phyloP scores from a whole-genome alignment of 2,329 filamentous ascomycete genomes.

The Exophiala aquamarina region DNA sequence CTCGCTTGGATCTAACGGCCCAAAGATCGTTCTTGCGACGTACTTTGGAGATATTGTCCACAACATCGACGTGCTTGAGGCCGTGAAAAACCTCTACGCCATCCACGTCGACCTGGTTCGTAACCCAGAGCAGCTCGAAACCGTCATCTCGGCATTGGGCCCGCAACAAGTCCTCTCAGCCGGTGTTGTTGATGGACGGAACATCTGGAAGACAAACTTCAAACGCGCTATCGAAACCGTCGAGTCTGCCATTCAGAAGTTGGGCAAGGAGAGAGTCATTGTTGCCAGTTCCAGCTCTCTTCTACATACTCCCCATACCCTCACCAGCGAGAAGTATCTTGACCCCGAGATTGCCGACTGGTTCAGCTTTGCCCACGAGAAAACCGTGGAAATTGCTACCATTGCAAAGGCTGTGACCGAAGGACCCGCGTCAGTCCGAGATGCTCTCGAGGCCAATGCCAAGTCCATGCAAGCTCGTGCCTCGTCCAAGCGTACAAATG shows the following conservation, averaged over 20 bases:
- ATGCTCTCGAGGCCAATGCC: conserved; percentile 93
- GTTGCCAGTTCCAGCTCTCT: conserved; percentile 96
- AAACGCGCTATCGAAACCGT: conserved; percentile 89
- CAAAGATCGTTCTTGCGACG: conserved; percentile 86
- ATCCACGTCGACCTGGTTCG: conserved; percentile 96
- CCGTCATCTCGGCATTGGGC: conserved; percentile 78
- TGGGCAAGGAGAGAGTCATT: conserved; percentile 96
- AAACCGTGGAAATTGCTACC: conserved; percentile 83
- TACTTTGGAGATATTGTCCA: conserved; percentile 99
- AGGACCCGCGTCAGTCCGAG: conserved; percentile 79
- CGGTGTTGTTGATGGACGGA: conserved; percentile 96
- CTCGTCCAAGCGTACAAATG: conserved; percentile 91
- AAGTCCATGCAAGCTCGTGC: conserved; percentile 90
- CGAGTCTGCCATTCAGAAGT: conserved; percentile 87
- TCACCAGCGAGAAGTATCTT: conserved; percentile 98
- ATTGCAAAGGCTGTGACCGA: conserved; percentile 97
- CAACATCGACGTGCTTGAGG: conserved; percentile 89
- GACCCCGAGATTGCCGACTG: conserved; percentile 90
- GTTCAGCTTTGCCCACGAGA: conserved; percentile 98
- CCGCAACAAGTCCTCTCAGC: conserved; percentile 87
- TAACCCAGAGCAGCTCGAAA: conserved; percentile 94
- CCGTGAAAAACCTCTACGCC: conserved; percentile 70
- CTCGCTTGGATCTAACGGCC: conserved; percentile 73
- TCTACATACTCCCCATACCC: conserved; percentile 96
- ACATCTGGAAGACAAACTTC: conserved; percentile 99